These are phyloP conservation scores for Asterochloris erici DNA, from an alignment of 139 green algal genomes.

Conservation along the genomic window DNA sequence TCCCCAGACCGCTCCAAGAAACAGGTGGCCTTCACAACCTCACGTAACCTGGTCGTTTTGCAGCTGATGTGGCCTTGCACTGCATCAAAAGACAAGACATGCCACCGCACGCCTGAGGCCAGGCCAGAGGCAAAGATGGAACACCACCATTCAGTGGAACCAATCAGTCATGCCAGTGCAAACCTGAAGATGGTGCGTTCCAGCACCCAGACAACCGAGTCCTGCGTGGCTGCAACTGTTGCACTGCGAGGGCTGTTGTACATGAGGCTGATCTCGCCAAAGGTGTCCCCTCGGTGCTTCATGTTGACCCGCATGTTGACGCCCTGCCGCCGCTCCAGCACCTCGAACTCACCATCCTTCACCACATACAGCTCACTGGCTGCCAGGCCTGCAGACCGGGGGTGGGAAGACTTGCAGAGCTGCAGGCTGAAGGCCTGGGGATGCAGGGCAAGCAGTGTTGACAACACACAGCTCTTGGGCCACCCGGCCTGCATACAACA, in stretches of 20 bases:
- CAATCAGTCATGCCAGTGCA: background rate
- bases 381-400: constrained; percentile 39
- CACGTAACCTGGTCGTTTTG: no score
- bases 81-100: no score
- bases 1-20: no score
- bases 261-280: constrained; percentile 92
- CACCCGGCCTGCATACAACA: no score
- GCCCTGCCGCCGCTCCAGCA: constrained; percentile 77
- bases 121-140: background rate
- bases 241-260: constrained; percentile 79
- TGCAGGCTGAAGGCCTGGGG: no score
- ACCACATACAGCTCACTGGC: constrained; percentile 92
- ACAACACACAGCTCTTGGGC: no score
- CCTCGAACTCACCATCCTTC: constrained; percentile 90
- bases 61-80: no score
- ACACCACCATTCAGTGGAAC: background rate
- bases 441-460: no score
- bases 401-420: no score
- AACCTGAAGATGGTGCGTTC: constrained; percentile 73
- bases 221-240: constrained; percentile 84
- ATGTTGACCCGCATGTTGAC: constrained; percentile 88
- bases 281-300: constrained; percentile 82
- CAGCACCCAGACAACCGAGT: constrained; percentile 88
- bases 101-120: no score
- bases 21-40: no score